Base-by-base conservation (phyloP, 768 basidiomycete genomes). In the Rhodotorula graminis region DNA sequence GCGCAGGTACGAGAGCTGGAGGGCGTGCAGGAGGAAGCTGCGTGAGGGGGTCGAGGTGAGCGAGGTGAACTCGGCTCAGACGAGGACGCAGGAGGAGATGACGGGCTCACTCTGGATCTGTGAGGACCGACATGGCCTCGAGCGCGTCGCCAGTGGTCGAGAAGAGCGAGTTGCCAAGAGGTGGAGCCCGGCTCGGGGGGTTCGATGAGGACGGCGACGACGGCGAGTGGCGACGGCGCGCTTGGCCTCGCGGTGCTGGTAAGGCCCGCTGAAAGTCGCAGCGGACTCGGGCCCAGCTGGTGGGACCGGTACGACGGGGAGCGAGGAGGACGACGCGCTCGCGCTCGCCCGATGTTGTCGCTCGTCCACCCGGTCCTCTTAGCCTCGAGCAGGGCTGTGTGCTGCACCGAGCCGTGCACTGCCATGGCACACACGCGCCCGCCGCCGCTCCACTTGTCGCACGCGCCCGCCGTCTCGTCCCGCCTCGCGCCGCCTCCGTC, bases 1-100 rank as follows among this genome's bases (percentile, higher is more conserved):
- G 71, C 92, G 89, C n/a, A 97, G 84, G 79, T 93, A 93, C 21
- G 89, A 87, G 40, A 97, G 83, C 11, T 93, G 88, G 11, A 96
- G 84, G 74, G 86, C 87, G 80, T 96, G 94, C 15, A 94, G 90
- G 50, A 95, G 84, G 79, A 88, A 87, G 59, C 88, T 89, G 67
- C 40, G 59, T 42, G 44, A 37, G 37, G 21, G 47, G 25, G 40
- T 31, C 40, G 42, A 44, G 53, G 16, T 25, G 49, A 10, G 15
- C 1, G 44, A 58, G 23, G 46, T 7, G 55, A n/a, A 29, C 18
- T 40, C 62, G 5, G 18, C 42, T n/a, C n/a, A 8, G 25, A 16
- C 29, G 37, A 37, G 42, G 56, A 33, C 25, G 33, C 47, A 19
- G 47, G 15, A 1, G 11, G 29, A 18, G 50, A 15, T 14, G 15